Conservation (phyloP, 495 filamentous ascomycete genomes). For the Oidiodendron maius region DNA sequence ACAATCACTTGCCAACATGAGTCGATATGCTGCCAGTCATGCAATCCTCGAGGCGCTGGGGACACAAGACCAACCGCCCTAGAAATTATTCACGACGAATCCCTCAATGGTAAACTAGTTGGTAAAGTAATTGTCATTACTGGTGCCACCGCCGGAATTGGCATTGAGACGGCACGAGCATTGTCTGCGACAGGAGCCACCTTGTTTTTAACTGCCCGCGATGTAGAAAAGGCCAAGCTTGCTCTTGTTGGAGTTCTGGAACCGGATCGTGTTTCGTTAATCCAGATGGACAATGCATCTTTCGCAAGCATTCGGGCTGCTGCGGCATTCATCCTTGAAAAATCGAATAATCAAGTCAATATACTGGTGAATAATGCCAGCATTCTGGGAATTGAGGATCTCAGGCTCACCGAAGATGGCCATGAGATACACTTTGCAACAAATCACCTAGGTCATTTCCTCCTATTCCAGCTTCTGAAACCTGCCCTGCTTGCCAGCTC, state of each 20-base stretch:
- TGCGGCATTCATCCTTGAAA: conserved; percentile 19
- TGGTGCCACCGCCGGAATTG: conserved; percentile 46
- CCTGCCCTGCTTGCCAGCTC: conserved; percentile 50
- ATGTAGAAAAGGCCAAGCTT: conserved; percentile 31
- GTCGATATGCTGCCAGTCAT: conserved; percentile 36
- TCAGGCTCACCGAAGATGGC: conserved; percentile 46
- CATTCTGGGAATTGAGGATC: conserved; percentile 41
- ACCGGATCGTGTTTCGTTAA: conserved; percentile 23
- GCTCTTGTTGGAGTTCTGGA: conserved; percentile 24
- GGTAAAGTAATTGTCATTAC: conserved; percentile 47
- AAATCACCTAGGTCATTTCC: conserved; percentile 65
- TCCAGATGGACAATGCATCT: conserved; percentile 30
- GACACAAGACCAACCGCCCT: conserved; percentile 50
- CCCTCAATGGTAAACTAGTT: conserved; percentile 29
- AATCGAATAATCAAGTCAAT: conserved; percentile 31
- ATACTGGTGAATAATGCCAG: conserved; percentile 57
- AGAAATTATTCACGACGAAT: conserved; percentile 45
- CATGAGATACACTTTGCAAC: conserved; percentile 65
- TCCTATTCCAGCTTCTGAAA: conserved; percentile 58
- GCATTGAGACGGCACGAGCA: conserved; percentile 42
- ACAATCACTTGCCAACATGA: no score
- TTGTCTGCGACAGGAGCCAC: conserved; percentile 40
- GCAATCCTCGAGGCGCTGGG: conserved; percentile 39
- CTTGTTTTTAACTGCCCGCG: conserved; percentile 36
- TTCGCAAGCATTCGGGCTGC: conserved; percentile 22